A percentile compares a stretch with the other conserved stretches of the same genome.
Conservation (phyloP, 78 protist species). For the Mastigamoeba balamuthi region DNA sequence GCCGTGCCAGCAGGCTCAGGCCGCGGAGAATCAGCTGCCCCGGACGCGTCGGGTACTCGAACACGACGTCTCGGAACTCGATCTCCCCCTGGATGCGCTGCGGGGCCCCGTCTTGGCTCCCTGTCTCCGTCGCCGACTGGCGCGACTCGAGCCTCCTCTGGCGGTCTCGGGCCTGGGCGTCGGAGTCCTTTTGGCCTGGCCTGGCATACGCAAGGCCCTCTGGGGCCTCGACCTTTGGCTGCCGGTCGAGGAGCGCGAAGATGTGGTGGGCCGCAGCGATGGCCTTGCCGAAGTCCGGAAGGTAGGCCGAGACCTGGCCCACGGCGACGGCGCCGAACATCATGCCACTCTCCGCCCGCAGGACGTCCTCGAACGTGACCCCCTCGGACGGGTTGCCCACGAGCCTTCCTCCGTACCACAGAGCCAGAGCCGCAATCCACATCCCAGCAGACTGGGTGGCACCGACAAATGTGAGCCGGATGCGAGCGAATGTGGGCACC, state of each 20-base stretch:
- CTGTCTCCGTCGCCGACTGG: slow-evolving; percentile 26
- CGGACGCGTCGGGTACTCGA: slow-evolving; percentile 58
- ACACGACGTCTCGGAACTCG: slow-evolving; percentile 45
- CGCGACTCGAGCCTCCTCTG: slow-evolving; percentile 29
- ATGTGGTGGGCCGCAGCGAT: slow-evolving; percentile 17
- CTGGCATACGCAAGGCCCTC: slow-evolving; percentile 20
- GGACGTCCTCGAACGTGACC: too few species aligned
- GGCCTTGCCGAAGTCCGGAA: slow-evolving; percentile 44
- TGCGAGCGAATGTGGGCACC: slow-evolving; percentile 23
- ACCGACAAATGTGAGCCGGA: slow-evolving; percentile 58
- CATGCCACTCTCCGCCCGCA: too few species aligned
- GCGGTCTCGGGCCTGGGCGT: slow-evolving; percentile 51
- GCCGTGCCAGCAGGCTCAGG: slow-evolving; percentile 29
- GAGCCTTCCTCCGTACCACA: slow-evolving; percentile 58
- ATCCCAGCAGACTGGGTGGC: slow-evolving; percentile 26
- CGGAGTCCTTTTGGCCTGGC: slow-evolving; percentile 61
- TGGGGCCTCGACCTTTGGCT: slow-evolving; percentile 3
- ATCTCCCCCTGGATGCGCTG: slow-evolving; percentile 39
- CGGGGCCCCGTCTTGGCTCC: too few species aligned
- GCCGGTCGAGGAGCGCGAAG: slow-evolving; percentile 27
- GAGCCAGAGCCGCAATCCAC: slow-evolving; percentile 50
- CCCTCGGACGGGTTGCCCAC: slow-evolving; percentile 6
- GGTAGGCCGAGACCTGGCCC: slow-evolving; percentile 43
- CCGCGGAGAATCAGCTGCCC: slow-evolving; percentile 22
- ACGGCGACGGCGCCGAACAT: slow-evolving; percentile 65